Evolutionary conservation across 176 grass and related monocot species (phyloP), one percentile per base, ranked within the genome.

Genomic region (Cymbopogon citratus): DNA sequence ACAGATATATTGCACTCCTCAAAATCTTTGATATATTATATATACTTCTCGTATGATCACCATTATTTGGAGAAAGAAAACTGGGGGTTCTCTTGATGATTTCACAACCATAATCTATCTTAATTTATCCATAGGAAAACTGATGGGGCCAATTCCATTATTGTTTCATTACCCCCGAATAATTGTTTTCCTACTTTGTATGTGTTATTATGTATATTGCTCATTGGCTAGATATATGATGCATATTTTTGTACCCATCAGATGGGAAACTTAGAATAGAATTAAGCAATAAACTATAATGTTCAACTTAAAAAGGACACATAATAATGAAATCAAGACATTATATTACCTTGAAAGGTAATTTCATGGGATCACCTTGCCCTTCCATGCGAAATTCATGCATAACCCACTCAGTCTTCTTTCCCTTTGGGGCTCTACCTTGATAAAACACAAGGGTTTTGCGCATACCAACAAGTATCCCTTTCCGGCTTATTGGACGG

Each of bases 321-420:
- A 68, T 19, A 31, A 16, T 27, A 29, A 59, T 71, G 57, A 44
- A 11, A 7, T 35, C 3, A 48, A 61, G 16, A 59, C n/a, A 0
- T 18, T 23, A 33, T 26, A 5, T 64, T 88, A 97, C 90, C 92
- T 90, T 87, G 63, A 85, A 78, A 76, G 81, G 62, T 31, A 91
- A 86, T 59, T 82, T 93, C 56, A 80, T 77, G 0, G 65, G 26
- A 80, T 95, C 84, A 3, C 66, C 82, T 83, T 76, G 75, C 24
- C 71, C 90, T 85, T 92, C 90, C 68, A 85, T 86, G 75, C 92
- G 92, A 56, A 98, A 94, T 81, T 98, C 95, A 18, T 98, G 95
- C 95, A 94, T 98, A 71, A 95, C 92, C 95, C 95, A 98, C n/a
- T 98, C 88, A 9, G 88, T 98, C 87, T 98, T 98, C 80, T 76